Evolutionary conservation across 2,329 filamentous ascomycete genomes (phyloP), one percentile per base, ranked within the genome.

Genomic region (Teratosphaeria gauchensis): DNA sequence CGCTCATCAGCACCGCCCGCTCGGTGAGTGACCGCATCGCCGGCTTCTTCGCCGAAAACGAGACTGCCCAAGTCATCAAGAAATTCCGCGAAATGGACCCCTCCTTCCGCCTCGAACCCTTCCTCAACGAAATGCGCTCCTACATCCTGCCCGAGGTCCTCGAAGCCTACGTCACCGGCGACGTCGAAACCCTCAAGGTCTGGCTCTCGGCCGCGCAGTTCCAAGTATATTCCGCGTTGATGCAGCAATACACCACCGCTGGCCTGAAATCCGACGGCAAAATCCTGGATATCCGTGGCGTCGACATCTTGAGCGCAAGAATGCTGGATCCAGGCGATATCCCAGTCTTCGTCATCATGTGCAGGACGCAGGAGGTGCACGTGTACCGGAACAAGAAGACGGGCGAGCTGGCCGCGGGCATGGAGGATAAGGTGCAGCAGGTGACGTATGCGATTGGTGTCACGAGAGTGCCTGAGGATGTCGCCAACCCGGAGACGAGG

Each of bases 371-470:
- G 73, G 94, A 99, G 76, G 92, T 99, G 11, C 94, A 99, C 72
- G 92, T 97, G 16, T 99, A 96, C 78, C 84, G 89, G 62, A 95
- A 97, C 65, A 85, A 87, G 59, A 97, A 99, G 81, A 87, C 87
- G 0, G 87, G 87, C 63, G 82, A 96, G 74, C 83, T 99, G 54
- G 92, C 92, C 2, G 92, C 92, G 12, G 94, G 94, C 51, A 97
- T 96, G 91, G 94, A 99, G 75, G 94, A 99, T 76, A 95, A 92
- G 77, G 94, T 99, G 28, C 94, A 99, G 76, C 86, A 96, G 66
- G 94, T 99, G 65, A 97, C 94, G 1, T 99, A 99, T 71, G 94
- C 92, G 63, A 97, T 99, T 66, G 94, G 94, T 68, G 88, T 99
- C 61, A 99, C 94, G 3, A 82, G 94, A 64, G 85, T 95, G 61